phyloP scores from a whole-genome alignment of 148 eudicot genomes.

The Camellia granthamiana region DNA sequence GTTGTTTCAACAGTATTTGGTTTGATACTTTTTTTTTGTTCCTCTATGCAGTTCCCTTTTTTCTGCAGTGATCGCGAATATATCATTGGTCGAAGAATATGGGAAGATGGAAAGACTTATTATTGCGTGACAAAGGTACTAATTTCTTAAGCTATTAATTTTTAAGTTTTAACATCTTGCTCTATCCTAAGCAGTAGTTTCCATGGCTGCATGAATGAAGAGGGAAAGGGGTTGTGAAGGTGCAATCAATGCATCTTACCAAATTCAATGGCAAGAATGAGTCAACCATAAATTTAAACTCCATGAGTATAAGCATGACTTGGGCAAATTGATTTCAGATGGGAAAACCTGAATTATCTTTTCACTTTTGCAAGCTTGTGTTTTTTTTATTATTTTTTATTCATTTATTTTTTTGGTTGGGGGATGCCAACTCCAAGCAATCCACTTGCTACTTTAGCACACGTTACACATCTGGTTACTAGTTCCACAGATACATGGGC shows the following conservation, averaged over 20 bases:
- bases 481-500: too few species aligned
- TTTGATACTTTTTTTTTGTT: conserved; percentile 16
- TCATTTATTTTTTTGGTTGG: not conserved
- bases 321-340: not conserved
- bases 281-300: not conserved
- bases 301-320: not conserved
- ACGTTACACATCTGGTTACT: not conserved
- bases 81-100: conserved; percentile 86
- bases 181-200: not conserved
- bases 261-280: not conserved
- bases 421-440: conserved; percentile 1
- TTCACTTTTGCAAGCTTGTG: not conserved
- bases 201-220: too few species aligned
- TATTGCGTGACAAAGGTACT: conserved; percentile 92
- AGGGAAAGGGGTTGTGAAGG: not conserved
- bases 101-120: conserved; percentile 83
- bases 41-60: conserved; percentile 80
- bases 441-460: not conserved
- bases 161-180: not conserved
- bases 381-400: not conserved
- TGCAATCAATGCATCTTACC: not conserved
- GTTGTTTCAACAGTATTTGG: not conserved
- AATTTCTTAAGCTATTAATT: not conserved
- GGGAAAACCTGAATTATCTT: not conserved
- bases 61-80: conserved; percentile 99